Evolutionary conservation across 805 yeast genomes (phyloP).

Genomic region (Cyberlindnera xylosilytica): DNA sequence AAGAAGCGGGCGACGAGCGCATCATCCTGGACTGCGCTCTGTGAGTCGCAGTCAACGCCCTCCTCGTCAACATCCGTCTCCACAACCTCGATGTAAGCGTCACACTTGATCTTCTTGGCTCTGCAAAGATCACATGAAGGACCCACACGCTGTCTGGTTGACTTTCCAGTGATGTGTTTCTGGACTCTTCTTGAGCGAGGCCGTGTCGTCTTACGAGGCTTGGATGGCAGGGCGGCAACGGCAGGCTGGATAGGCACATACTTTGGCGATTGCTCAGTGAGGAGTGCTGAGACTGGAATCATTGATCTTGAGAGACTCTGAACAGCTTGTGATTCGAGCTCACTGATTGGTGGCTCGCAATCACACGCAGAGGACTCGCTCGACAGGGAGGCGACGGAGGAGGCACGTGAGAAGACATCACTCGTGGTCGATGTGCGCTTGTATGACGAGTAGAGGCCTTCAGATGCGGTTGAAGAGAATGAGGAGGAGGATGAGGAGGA

Average conservation of each 20-base stretch:
- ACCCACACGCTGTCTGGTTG: slow-evolving; percentile 60
- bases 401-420: slow-evolving; percentile 1
- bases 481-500: slow-evolving; percentile 2
- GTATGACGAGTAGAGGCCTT: neutral
- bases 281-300: neutral
- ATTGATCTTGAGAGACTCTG: no score
- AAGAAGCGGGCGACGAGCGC: slow-evolving; percentile 1
- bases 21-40: neutral
- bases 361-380: slow-evolving; percentile 2
- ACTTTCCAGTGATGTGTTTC: slow-evolving; percentile 18
- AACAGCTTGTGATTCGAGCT: neutral
- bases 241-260: neutral
- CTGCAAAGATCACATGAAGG: slow-evolving; percentile 76
- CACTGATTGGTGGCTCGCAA: neutral
- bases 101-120: slow-evolving; percentile 67
- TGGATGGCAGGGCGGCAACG: no score
- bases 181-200: slow-evolving; percentile 1
- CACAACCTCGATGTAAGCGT: slow-evolving; percentile 54
- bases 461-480: neutral
- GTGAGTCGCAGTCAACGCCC: neutral
- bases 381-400: slow-evolving; percentile 4
- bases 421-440: neutral
- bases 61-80: slow-evolving; percentile 4
- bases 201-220: no score
- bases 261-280: neutral